Evolutionary conservation across 306 rosid genomes (phyloP).

Genomic region (Fagus crenata): DNA sequence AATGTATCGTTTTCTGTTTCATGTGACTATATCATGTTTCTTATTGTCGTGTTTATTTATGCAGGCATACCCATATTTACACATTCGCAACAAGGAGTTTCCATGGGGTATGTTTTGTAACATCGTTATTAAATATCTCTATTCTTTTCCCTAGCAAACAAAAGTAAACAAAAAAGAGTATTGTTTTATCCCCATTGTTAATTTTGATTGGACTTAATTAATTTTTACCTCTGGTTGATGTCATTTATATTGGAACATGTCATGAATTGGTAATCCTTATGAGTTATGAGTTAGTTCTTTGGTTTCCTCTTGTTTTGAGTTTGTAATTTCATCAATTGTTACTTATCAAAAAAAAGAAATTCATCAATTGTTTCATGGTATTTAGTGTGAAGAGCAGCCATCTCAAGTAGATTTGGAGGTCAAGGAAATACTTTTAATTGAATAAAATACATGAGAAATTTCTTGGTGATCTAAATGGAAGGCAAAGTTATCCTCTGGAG

Average conservation of each 20-base stretch:
- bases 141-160: background rate
- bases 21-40: background rate
- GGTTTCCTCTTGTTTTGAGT: background rate
- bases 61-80: slow-evolving; percentile 62
- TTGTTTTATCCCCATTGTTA: background rate
- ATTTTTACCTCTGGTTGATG: background rate
- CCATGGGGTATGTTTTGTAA: slow-evolving; percentile 83
- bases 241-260: background rate
- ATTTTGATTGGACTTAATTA: background rate
- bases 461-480: background rate
- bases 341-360: too few species aligned
- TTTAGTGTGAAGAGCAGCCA: background rate
- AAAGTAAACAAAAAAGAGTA: background rate
- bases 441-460: background rate
- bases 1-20: background rate
- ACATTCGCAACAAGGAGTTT: slow-evolving; percentile 96
- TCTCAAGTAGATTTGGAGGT: background rate
- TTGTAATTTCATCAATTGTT: background rate
- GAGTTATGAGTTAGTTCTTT: background rate
- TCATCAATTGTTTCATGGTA: too few species aligned
- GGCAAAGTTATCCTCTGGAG: background rate
- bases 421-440: background rate
- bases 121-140: background rate
- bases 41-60: slow-evolving; percentile 16
- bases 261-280: too few species aligned